Conservation (phyloP, 2,329 filamentous ascomycete species). For the Phialophora expanda region DNA sequence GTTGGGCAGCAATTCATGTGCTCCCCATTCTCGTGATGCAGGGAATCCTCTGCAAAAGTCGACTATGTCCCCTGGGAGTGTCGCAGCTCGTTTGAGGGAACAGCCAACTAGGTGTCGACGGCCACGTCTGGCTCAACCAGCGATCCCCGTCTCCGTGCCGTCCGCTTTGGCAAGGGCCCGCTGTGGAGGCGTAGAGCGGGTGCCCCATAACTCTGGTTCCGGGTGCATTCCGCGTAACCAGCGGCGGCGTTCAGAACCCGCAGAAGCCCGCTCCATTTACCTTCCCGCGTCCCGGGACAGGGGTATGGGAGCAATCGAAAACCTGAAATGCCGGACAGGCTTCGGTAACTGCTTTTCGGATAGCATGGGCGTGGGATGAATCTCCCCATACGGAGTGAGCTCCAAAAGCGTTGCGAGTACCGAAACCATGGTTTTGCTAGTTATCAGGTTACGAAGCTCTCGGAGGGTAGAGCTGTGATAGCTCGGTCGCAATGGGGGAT, state of each 20-base stretch:
- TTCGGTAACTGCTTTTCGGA: slow-evolving; percentile 11
- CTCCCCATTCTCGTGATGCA: slow-evolving; percentile 4
- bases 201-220: slow-evolving; percentile 14
- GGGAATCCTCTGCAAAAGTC: not conserved
- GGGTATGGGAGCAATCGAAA: slow-evolving; percentile 16
- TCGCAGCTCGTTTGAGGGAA: not conserved
- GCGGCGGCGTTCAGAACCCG: slow-evolving; percentile 1
- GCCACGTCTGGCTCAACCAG: slow-evolving; percentile 19
- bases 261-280: not conserved
- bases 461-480: not conserved
- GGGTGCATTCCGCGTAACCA: slow-evolving; percentile 11
- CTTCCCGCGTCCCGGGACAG: slow-evolving; percentile 1
- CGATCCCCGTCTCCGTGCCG: slow-evolving; percentile 18
- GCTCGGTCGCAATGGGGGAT: not conserved
- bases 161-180: slow-evolving; percentile 15
- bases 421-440: slow-evolving; percentile 16
- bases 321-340: slow-evolving; percentile 1
- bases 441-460: not conserved
- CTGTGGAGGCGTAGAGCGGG: slow-evolving; percentile 14
- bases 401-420: not conserved
- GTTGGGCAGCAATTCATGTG: slow-evolving; percentile 8
- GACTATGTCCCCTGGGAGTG: not conserved
- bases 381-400: not conserved
- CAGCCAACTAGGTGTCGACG: slow-evolving; percentile 14
- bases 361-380: slow-evolving; percentile 16